phyloP scores from a whole-genome alignment of 2,329 filamentous ascomycete genomes.

The Trichoderma harzianum region DNA sequence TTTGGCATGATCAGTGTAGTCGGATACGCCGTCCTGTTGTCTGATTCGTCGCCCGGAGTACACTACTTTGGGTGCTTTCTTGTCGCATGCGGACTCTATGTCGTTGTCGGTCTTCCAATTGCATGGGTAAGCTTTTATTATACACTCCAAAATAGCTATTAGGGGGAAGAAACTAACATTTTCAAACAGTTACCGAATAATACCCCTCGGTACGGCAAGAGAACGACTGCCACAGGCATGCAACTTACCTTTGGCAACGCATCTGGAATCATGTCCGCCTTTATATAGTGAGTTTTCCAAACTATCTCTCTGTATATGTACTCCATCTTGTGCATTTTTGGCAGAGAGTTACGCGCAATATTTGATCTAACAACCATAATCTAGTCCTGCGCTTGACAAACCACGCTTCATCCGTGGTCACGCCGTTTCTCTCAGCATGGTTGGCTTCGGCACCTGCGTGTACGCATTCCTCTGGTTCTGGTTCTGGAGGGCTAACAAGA shows the following conservation, averaged over 20 bases:
- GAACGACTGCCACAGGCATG: conserved; percentile 67
- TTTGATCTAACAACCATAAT: neutral
- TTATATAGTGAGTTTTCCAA: conserved; percentile 47
- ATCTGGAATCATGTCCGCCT: conserved; percentile 70
- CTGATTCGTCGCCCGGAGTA: conserved; percentile 55
- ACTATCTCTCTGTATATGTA: neutral
- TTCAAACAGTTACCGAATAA: conserved; percentile 55
- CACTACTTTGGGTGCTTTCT: conserved; percentile 75
- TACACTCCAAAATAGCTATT: neutral
- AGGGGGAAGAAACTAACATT: neutral
- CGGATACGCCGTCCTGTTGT: conserved; percentile 67
- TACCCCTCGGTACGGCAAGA: conserved; percentile 70
- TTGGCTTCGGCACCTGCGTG: conserved; percentile 50
- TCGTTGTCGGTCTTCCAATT: conserved; percentile 53
- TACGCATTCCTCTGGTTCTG: conserved; percentile 55
- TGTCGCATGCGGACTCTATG: conserved; percentile 70
- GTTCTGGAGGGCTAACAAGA: conserved; percentile 47
- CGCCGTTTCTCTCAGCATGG: conserved; percentile 57
- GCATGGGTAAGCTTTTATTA: conserved; percentile 43
- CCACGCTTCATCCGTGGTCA: conserved; percentile 62
- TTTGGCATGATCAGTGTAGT: conserved; percentile 62
- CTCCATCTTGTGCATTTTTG: neutral
- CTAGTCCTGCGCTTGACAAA: conserved; percentile 43
- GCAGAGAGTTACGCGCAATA: too few species aligned
- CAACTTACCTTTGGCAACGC: conserved; percentile 69